Conservation (phyloP, 139 green algal species). For the Volvox africanus region DNA sequence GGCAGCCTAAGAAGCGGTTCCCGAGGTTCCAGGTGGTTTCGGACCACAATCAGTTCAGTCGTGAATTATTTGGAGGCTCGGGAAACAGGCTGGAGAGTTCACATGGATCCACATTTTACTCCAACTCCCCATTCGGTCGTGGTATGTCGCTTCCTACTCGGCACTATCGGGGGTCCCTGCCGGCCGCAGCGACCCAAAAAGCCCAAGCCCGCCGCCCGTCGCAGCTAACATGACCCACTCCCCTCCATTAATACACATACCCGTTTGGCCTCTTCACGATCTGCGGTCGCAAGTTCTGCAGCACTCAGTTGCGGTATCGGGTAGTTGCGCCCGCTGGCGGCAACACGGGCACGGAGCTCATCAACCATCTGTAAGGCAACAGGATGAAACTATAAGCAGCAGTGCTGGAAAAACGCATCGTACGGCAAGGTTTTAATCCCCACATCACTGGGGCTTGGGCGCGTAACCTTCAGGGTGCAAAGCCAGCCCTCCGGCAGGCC, state of each 20-base stretch:
- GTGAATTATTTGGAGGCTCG: too few relatives aligned
- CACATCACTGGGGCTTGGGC: too few relatives aligned
- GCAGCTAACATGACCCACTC: too few relatives aligned
- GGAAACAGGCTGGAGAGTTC: too few relatives aligned
- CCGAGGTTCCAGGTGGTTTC: neutral
- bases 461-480: neutral
- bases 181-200: too few relatives aligned
- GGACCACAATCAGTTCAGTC: too few relatives aligned
- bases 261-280: slow-evolving; percentile 51
- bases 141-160: too few relatives aligned
- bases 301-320: slow-evolving; percentile 70
- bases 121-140: too few relatives aligned
- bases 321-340: slow-evolving; percentile 63
- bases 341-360: slow-evolving; percentile 66
- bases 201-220: too few relatives aligned
- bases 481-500: neutral
- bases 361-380: slow-evolving; percentile 48
- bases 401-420: neutral
- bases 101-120: too few relatives aligned
- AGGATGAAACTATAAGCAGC: too few relatives aligned
- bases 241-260: neutral
- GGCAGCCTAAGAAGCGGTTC: slow-evolving; percentile 54
- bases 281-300: slow-evolving; percentile 52
- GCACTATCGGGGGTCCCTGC: too few relatives aligned
- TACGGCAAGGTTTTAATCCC: neutral